Evolutionary conservation across 2,329 filamentous ascomycete genomes (phyloP).

Genomic region (Magnaporthiopsis rhizophila): DNA sequence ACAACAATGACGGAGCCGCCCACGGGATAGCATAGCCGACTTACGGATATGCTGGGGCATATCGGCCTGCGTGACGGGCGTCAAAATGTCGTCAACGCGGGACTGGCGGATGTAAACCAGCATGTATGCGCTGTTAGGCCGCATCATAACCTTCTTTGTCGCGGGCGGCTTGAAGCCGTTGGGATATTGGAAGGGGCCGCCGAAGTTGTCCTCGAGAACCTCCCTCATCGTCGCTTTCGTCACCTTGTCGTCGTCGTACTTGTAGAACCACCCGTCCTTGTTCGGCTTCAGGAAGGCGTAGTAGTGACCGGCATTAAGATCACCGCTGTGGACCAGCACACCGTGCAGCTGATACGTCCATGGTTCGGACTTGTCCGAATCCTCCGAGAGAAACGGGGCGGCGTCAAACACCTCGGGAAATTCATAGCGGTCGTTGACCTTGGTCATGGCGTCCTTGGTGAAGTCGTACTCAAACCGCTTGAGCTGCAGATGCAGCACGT

Average conservation of each 20-base stretch:
- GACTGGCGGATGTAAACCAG: slow-evolving; percentile 92
- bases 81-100: slow-evolving; percentile 73
- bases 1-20: slow-evolving; percentile 2
- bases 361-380: slow-evolving; percentile 78
- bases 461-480: slow-evolving; percentile 99
- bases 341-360: slow-evolving; percentile 92
- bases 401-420: slow-evolving; percentile 82
- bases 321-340: slow-evolving; percentile 91
- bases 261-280: slow-evolving; percentile 92
- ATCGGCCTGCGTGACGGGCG: slow-evolving; percentile 66
- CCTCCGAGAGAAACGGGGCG: slow-evolving; percentile 75
- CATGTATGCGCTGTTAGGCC: slow-evolving; percentile 91
- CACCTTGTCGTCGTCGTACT: slow-evolving; percentile 94
- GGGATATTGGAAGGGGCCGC: slow-evolving; percentile 65
- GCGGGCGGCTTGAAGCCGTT: slow-evolving; percentile 37
- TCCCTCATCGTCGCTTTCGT: slow-evolving; percentile 89
- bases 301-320: slow-evolving; percentile 95
- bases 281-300: slow-evolving; percentile 93
- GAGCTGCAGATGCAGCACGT: slow-evolving; percentile 87
- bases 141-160: slow-evolving; percentile 51
- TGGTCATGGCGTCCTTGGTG: slow-evolving; percentile 95
- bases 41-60: slow-evolving; percentile 75
- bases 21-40: slow-evolving; percentile 17
- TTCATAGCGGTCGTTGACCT: slow-evolving; percentile 90
- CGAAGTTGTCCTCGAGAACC: slow-evolving; percentile 93